Evolutionary conservation across 768 basidiomycete genomes (phyloP).

Genomic region (Suillus lakei): DNA sequence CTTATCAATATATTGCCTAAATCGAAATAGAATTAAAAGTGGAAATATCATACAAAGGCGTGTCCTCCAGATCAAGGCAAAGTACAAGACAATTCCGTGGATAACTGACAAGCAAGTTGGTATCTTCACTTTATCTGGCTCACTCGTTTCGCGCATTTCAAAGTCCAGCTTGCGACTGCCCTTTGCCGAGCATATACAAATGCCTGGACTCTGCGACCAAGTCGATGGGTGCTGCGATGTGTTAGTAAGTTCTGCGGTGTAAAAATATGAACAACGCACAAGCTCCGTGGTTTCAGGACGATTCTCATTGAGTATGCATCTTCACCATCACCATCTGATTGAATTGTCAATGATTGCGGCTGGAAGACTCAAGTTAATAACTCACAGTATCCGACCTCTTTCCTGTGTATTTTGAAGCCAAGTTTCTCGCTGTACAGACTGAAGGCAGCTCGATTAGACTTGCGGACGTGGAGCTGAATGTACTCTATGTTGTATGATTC

Average conservation of each 20-base stretch:
- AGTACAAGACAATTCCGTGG: not conserved
- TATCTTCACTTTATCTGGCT: slow-evolving; percentile 4
- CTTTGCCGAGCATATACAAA: not conserved
- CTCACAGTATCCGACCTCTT: slow-evolving; percentile 32
- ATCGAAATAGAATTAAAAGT: slow-evolving; percentile 1
- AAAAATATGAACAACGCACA: not conserved
- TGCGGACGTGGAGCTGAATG: slow-evolving; percentile 35
- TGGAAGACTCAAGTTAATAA: not conserved
- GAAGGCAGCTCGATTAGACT: slow-evolving; percentile 29
- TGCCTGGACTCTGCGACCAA: not conserved
- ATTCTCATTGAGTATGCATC: slow-evolving; percentile 31
- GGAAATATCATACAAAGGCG: not conserved
- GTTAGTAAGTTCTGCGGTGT: not conserved
- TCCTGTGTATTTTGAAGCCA: slow-evolving; percentile 22
- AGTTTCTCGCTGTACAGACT: slow-evolving; percentile 27
- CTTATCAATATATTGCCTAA: not conserved
- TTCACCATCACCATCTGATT: slow-evolving; percentile 30
- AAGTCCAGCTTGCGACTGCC: not conserved
- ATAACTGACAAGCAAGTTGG: not conserved
- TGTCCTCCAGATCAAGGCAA: not conserved
- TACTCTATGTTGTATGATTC: slow-evolving; percentile 21
- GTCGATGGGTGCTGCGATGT: not conserved
- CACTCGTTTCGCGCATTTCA: slow-evolving; percentile 2
- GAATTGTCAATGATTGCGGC: not conserved
- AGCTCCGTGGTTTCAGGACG: not conserved